Conservation (phyloP, 106 monocot species). For the Hemerocallis citrina region DNA sequence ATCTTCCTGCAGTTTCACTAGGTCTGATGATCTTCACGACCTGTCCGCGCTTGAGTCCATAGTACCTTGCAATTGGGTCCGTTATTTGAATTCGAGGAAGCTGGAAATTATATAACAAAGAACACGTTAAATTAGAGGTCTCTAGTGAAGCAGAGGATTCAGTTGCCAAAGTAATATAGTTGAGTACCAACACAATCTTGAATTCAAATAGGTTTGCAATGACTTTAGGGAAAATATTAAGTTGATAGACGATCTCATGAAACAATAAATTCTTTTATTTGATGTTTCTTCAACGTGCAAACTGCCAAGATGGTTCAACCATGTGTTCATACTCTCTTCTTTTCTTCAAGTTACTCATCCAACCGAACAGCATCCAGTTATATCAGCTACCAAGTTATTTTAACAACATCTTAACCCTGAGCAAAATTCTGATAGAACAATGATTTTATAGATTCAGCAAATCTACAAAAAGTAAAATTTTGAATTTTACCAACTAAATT, state of each 20-base stretch:
- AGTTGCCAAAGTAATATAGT: background rate
- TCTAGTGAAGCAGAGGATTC: background rate
- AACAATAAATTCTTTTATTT: background rate
- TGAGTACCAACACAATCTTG: background rate
- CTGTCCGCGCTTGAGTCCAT: conserved; percentile 59
- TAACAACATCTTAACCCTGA: background rate
- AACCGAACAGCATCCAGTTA: background rate
- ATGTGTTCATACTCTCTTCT: too few relatives aligned
- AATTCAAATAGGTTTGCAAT: background rate
- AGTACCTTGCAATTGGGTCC: conserved; percentile 72
- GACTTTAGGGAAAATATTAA: background rate
- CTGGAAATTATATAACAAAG: conserved; percentile 13
- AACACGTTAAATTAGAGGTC: background rate
- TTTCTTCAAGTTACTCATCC: background rate
- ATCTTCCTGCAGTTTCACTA: conserved; percentile 77
- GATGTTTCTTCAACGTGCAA: background rate
- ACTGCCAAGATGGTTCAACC: background rate
- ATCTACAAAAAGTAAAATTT: too few relatives aligned
- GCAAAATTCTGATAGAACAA: too few relatives aligned
- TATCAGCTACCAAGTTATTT: background rate
- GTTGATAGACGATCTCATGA: background rate
- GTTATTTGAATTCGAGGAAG: conserved; percentile 67
- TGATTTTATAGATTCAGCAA: too few relatives aligned
- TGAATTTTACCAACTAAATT: too few relatives aligned
- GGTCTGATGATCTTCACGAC: conserved; percentile 79